A percentile compares a stretch with the other conserved stretches of the same genome.
These are phyloP conservation scores for Paxillus involutus DNA, from an alignment of 768 basidiomycete genomes.

Conservation along the genomic window DNA sequence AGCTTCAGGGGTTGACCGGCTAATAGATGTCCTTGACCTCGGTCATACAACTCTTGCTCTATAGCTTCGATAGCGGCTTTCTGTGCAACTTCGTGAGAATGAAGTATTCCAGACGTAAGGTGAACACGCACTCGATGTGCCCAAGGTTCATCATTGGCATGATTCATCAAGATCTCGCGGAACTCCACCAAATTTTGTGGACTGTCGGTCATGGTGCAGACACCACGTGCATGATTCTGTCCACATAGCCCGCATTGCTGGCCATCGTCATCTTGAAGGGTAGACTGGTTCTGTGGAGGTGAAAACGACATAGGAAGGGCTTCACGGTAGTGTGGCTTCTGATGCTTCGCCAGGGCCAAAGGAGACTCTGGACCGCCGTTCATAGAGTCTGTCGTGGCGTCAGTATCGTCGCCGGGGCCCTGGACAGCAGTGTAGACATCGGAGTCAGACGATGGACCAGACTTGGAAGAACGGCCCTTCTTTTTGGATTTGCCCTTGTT, in stretches of 20 bases:
- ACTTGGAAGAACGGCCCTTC: slow-evolving; percentile 30
- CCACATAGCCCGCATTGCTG: slow-evolving; percentile 64
- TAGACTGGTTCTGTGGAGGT: slow-evolving; percentile 1
- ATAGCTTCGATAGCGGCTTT: slow-evolving; percentile 66
- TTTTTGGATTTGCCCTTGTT: slow-evolving; percentile 36
- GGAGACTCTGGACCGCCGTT: slow-evolving; percentile 6
- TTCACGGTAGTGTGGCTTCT: slow-evolving; percentile 6
- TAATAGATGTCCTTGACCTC: slow-evolving; percentile 58
- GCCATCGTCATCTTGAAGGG: slow-evolving; percentile 5
- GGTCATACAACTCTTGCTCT: slow-evolving; percentile 57
- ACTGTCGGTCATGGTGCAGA: slow-evolving; percentile 63
- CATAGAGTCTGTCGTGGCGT: slow-evolving; percentile 27
- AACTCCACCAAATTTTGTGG: slow-evolving; percentile 70
- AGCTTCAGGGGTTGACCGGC: slow-evolving; percentile 64
- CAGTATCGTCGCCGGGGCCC: slow-evolving; percentile 19
- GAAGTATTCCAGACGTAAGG: background rate
- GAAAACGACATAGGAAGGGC: background rate
- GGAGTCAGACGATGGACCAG: slow-evolving; percentile 37
- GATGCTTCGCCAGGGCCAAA: background rate
- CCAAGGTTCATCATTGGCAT: slow-evolving; percentile 65
- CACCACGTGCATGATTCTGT: slow-evolving; percentile 43
- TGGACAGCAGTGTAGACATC: slow-evolving; percentile 35
- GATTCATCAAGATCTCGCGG: slow-evolving; percentile 61
- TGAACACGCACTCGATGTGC: slow-evolving; percentile 55
- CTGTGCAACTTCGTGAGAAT: slow-evolving; percentile 35